Evolutionary conservation across 2,329 filamentous ascomycete species (phyloP).

Genomic region (Aspergillus niger): DNA sequence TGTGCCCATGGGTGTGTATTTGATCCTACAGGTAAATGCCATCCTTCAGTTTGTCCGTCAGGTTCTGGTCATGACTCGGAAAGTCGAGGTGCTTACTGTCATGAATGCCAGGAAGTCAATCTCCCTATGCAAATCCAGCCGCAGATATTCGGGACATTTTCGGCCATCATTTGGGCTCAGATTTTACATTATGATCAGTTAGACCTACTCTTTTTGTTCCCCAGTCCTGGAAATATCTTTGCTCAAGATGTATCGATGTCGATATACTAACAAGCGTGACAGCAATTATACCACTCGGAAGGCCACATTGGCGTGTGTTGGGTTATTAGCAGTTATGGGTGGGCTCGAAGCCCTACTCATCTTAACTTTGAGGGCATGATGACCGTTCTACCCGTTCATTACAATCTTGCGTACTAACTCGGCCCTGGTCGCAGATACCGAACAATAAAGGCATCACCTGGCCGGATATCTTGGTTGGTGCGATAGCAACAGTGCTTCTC

Average conservation of each 20-base stretch:
- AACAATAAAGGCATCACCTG: not conserved
- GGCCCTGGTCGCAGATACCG: not conserved
- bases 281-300: not conserved
- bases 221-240: accelerated
- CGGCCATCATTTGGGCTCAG: not conserved
- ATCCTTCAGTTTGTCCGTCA: too few species aligned
- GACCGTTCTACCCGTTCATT: not conserved
- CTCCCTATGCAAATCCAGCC: not conserved
- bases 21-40: not conserved
- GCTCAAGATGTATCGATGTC: not conserved
- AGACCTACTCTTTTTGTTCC: not conserved
- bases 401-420: not conserved
- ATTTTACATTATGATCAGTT: not conserved
- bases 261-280: not conserved
- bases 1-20: not conserved
- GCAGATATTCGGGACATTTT: not conserved
- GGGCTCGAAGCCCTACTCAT: not conserved
- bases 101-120: not conserved
- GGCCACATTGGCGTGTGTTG: not conserved
- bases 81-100: too few species aligned
- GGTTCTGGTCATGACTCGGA: too few species aligned
- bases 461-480: not conserved
- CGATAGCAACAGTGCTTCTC: not conserved
- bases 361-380: not conserved
- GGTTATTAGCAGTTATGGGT: not conserved